Evolutionary conservation across 73 alveolate genomes (phyloP), one percentile per base, ranked within the genome.

Genomic region (Paraurostyla sp.): DNA sequence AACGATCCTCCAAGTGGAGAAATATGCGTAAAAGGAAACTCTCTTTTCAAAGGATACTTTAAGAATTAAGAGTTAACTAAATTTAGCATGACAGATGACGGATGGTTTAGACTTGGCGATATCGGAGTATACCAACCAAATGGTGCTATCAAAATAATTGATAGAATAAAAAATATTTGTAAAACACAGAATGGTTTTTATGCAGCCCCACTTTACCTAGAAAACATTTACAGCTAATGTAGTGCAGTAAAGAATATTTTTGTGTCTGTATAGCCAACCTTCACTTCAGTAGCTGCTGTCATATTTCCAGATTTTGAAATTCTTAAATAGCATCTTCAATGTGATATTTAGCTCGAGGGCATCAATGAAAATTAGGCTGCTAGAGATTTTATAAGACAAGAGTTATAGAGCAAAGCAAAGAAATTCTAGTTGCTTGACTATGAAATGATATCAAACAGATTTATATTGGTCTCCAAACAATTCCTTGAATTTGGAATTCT

Each of bases 81-180:
- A 42, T 92, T 87, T 60, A 86, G 89, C 32, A 27, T 92, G 22
- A 95, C 91, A 52, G 51, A 82, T 16, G 96, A 94, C 15, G 95
- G 92, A 13, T 94, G 98, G 95, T 38, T 76, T 20, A 95, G 92
- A 71, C 71, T 95, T 2, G 98, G 98, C 23, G 98, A 92, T 57
- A 83, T 94, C 40, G 96, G 89, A 13, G 25, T 23, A 7, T 43
- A n/a, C 16, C 38, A 35, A 33, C 84, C 84, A 69, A 43, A 43
- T 41, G 99, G 99, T 7, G 96, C 98, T 29, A 29, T 94, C 33
- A 91, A 96, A 89, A 93, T 98, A 46, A 94, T 98, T 38, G 99
- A 98, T 23, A 69, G 84, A 69, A 38, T 69, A 3, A 38, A 43
- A 69, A 69, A 43, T 41, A 29, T 69, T 4, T 38, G 59, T 11